Percentiles rank a stretch among this genome's conserved stretches.
These are phyloP conservation scores for Phytophthora syringae DNA, from an alignment of 352 stramenopile genomes.

Conservation along the genomic window DNA sequence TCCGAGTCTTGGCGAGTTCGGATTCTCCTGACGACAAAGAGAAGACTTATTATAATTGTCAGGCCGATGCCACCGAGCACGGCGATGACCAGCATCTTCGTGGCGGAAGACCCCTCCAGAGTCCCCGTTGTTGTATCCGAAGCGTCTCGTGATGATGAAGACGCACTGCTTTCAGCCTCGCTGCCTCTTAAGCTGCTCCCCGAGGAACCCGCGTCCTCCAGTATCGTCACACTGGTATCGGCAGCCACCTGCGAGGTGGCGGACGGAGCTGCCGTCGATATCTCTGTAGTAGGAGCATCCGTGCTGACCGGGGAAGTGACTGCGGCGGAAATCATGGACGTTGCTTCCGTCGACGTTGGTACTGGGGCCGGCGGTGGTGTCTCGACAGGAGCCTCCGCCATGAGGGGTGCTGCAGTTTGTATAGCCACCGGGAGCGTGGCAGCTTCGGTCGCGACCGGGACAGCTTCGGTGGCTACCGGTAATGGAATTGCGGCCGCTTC, in stretches of 20 bases:
- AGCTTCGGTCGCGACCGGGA: slow-evolving; percentile 17
- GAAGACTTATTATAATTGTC: slow-evolving; percentile 31
- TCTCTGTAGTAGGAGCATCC: slow-evolving; percentile 1
- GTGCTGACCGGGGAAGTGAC: slow-evolving; percentile 2
- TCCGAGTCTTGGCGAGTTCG: slow-evolving; percentile 11
- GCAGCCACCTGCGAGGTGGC: not conserved
- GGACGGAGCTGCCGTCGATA: slow-evolving; percentile 11
- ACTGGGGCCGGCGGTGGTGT: not conserved
- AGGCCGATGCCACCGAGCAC: slow-evolving; percentile 29
- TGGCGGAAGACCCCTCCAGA: slow-evolving; percentile 17
- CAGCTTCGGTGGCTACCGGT: not conserved
- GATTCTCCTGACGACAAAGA: slow-evolving; percentile 36
- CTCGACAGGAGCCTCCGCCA: slow-evolving; percentile 9
- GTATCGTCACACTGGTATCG: slow-evolving; percentile 13
- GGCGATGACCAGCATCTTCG: slow-evolving; percentile 28
- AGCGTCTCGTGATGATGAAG: slow-evolving; percentile 22
- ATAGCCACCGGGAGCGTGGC: not conserved
- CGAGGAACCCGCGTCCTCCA: slow-evolving; percentile 7
- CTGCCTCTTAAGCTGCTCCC: slow-evolving; percentile 12
- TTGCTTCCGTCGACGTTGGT: slow-evolving; percentile 6
- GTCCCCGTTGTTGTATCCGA: slow-evolving; percentile 13
- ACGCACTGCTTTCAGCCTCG: slow-evolving; percentile 9
- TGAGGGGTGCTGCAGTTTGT: not conserved
- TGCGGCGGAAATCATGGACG: not conserved
- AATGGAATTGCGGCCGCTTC: slow-evolving; percentile 3